Evolutionary conservation across 2,329 filamentous ascomycete species (phyloP).

Genomic region (Cladobotryum protrusum): DNA sequence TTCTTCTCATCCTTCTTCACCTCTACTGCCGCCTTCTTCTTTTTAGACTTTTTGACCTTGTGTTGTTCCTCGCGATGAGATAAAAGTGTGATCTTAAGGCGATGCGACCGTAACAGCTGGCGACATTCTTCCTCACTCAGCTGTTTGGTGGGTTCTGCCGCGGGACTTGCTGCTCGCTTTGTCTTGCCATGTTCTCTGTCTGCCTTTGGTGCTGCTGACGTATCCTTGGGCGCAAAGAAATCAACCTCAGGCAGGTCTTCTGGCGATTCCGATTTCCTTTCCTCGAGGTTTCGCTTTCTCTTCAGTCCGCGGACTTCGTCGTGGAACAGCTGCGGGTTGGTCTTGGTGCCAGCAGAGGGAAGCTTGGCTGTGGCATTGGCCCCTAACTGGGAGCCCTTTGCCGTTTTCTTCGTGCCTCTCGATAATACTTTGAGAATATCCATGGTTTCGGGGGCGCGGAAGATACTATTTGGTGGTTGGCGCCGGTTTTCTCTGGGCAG

Average conservation of each 20-base stretch:
- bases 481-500: neutral
- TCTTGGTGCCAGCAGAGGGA: slow-evolving; percentile 57
- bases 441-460: slow-evolving; percentile 36
- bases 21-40: slow-evolving; percentile 43
- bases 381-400: slow-evolving; percentile 27
- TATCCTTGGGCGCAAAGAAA: slow-evolving; percentile 51
- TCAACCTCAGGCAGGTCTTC: slow-evolving; percentile 44
- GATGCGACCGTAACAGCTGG: slow-evolving; percentile 69
- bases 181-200: slow-evolving; percentile 15
- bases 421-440: slow-evolving; percentile 70
- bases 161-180: slow-evolving; percentile 24
- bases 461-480: neutral
- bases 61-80: slow-evolving; percentile 40
- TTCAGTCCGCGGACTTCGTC: slow-evolving; percentile 48
- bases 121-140: slow-evolving; percentile 66
- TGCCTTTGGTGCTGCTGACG: slow-evolving; percentile 26
- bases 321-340: slow-evolving; percentile 66
- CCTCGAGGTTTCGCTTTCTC: slow-evolving; percentile 45
- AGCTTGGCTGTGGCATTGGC: slow-evolving; percentile 37
- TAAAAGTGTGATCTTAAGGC: slow-evolving; percentile 78
- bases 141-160: slow-evolving; percentile 22
- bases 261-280: slow-evolving; percentile 24
- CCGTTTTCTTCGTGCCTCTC: slow-evolving; percentile 56
- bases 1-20: slow-evolving; percentile 48
- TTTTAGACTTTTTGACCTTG: slow-evolving; percentile 50